Evolutionary conservation across 345 rosid species (phyloP), one percentile per base, ranked within the genome.

Genomic region (Erucastrum elatum): DNA sequence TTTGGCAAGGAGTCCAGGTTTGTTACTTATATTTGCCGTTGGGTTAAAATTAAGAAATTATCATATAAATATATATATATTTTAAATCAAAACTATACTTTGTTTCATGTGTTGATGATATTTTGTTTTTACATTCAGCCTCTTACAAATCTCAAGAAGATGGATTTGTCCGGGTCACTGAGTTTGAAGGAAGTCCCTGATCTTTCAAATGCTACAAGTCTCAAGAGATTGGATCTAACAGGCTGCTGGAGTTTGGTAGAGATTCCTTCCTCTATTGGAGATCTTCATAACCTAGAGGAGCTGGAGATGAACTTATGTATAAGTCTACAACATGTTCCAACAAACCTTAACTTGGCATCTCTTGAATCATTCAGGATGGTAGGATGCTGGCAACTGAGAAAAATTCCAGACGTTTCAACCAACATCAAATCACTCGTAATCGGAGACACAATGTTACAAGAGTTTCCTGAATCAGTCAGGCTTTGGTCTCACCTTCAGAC

Each of bases 181-280:
- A 2, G 72, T 17, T 41, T 85, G 61, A 70, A 27, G 5, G 64
- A 35, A 64, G 63, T 82, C 61, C 75, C 83, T 3, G 69, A 84
- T 64, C 75, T 80, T 3, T 79, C 85, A 21, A 6, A 49, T 17
- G 84, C 84, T 8, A 21, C 27, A 5, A 78, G 49, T 12, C 68
- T 86, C 27, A 72, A 75, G 65, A 62, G 0, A 9, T 13, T 84
- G 35, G 0, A 4, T 8, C 69, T 86, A 12, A 4, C 2, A 8
- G 7, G 16, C 0, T 86, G 88, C 65, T 8, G 8, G 15, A 74
- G 75, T 39, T 70, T 83, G 76, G 55, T 56, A 8, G 74, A 68
- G 30, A 59, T 80, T 70, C 74, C 77, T 0, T 60, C 76, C 12
- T 78, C 77, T 0, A 1, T 82, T 27, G 1, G 15, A 31, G 31